These are phyloP conservation scores for Botrytis sinoallii DNA, from an alignment of 2,329 filamentous ascomycete genomes.

Conservation along the genomic window DNA sequence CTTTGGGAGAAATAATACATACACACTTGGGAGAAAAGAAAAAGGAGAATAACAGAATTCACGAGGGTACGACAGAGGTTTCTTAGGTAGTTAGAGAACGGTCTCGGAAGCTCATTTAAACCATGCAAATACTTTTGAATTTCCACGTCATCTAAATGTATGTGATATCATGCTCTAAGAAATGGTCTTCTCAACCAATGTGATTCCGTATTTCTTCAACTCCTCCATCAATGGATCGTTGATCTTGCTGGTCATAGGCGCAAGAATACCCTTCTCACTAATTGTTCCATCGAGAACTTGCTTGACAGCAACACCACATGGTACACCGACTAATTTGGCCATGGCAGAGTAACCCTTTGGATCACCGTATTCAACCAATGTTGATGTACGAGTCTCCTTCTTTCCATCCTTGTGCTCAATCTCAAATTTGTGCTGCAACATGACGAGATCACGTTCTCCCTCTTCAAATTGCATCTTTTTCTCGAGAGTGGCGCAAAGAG, in stretches of 20 bases:
- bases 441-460: conserved; percentile 80
- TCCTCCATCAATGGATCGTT: conserved; percentile 73
- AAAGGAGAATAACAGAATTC: background rate
- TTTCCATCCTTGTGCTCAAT: conserved; percentile 79
- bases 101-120: background rate
- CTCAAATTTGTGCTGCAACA: conserved; percentile 77
- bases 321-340: conserved; percentile 77
- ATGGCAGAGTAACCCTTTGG: conserved; percentile 77
- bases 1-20: background rate
- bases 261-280: conserved; percentile 69
- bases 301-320: conserved; percentile 72
- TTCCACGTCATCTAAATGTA: conserved; percentile 2
- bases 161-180: conserved; percentile 27
- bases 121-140: background rate
- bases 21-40: background rate
- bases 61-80: background rate
- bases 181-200: conserved; percentile 66
- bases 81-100: background rate
- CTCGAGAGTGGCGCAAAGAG: conserved; percentile 84
- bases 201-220: conserved; percentile 72
- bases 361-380: conserved; percentile 78
- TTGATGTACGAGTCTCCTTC: conserved; percentile 75
- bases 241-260: conserved; percentile 71
- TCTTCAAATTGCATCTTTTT: conserved; percentile 86
- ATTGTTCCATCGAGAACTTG: conserved; percentile 75